Evolutionary conservation across 2,329 filamentous ascomycete species (phyloP).

Genomic region (Lasiodiplodia sp.): DNA sequence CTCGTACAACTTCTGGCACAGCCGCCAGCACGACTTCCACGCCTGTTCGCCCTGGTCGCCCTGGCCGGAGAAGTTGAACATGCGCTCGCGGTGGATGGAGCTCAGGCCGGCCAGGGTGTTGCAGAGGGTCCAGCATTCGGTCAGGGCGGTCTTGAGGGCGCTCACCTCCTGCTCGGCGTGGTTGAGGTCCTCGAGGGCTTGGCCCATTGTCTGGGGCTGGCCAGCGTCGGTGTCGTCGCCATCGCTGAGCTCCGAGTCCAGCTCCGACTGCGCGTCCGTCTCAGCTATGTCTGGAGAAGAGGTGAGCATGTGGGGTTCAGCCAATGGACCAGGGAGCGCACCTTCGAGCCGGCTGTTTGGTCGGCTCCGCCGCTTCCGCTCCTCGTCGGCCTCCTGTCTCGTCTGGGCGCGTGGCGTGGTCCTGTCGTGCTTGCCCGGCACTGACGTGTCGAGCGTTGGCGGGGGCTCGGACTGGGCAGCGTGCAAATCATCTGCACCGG

Average conservation of each 20-base stretch:
- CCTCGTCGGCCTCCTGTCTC: conserved; percentile 72
- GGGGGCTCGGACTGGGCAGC: conserved; percentile 11
- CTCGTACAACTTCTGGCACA: conserved; percentile 89
- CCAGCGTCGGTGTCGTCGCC: conserved; percentile 38
- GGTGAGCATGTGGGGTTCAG: conserved; percentile 3
- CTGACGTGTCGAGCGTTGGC: conserved; percentile 73
- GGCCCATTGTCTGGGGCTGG: conserved; percentile 50
- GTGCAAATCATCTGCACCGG: conserved; percentile 7
- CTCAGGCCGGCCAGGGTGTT: conserved; percentile 88
- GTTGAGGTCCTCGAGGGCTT: conserved; percentile 65
- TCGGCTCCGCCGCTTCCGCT: conserved; percentile 61
- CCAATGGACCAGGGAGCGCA: conserved; percentile 44
- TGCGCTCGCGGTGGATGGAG: conserved; percentile 79
- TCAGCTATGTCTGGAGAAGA: conserved; percentile 52
- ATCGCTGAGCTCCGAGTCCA: conserved; percentile 26
- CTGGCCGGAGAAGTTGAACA: conserved; percentile 77
- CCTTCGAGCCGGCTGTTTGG: conserved; percentile 80
- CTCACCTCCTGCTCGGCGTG: conserved; percentile 68
- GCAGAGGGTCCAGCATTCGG: conserved; percentile 93
- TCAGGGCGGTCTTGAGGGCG: conserved; percentile 76
- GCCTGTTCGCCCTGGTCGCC: conserved; percentile 84
- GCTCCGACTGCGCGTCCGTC: conserved; percentile 40
- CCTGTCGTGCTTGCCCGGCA: conserved; percentile 71
- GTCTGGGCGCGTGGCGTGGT: conserved; percentile 86
- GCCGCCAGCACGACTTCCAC: conserved; percentile 92